Percentiles rank a stretch among this genome's conserved stretches.
Conservation (phyloP, 805 yeast genomes). For the Wickerhamiella lipophila region DNA sequence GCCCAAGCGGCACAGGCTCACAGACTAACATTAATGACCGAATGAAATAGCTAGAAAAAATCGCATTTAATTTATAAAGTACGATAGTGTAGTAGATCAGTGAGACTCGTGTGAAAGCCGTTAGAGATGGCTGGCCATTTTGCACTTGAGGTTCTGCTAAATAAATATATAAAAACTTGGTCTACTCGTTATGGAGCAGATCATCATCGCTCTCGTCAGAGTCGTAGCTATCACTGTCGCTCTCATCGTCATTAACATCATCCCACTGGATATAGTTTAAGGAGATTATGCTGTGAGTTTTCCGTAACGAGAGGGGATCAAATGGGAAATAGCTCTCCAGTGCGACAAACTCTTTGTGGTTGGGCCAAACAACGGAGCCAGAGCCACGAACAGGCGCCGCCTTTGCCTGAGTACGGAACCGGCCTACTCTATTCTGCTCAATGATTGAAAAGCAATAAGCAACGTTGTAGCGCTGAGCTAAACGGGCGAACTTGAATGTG, state of each 20-base stretch:
- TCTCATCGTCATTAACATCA: constrained; percentile 48
- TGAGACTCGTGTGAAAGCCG: too few relatives aligned
- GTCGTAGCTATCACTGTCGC: constrained; percentile 32
- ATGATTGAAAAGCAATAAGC: constrained; percentile 90
- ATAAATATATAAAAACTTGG: neutral
- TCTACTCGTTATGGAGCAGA: neutral
- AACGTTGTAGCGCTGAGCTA: constrained; percentile 77
- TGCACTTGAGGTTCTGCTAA: neutral
- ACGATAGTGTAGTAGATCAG: too few relatives aligned
- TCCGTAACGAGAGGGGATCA: constrained; percentile 72
- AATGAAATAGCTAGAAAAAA: neutral
- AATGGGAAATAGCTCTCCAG: constrained; percentile 93
- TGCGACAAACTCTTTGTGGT: constrained; percentile 73
- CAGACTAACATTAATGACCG: constrained; percentile 12
- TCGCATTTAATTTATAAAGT: neutral
- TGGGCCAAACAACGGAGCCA: constrained; percentile 33
- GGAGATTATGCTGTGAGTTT: constrained; percentile 42
- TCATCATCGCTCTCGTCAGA: neutral
- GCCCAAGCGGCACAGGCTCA: constrained; percentile 15
- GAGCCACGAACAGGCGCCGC: constrained; percentile 25
- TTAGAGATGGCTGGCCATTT: too few relatives aligned
- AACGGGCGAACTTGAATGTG: constrained; percentile 81
- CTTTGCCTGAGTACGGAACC: constrained; percentile 30
- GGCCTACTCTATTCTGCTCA: constrained; percentile 72
- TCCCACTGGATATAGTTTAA: constrained; percentile 70